Base-by-base conservation (phyloP, 2,329 filamentous ascomycete genomes). In the Aspergillus sp. region DNA sequence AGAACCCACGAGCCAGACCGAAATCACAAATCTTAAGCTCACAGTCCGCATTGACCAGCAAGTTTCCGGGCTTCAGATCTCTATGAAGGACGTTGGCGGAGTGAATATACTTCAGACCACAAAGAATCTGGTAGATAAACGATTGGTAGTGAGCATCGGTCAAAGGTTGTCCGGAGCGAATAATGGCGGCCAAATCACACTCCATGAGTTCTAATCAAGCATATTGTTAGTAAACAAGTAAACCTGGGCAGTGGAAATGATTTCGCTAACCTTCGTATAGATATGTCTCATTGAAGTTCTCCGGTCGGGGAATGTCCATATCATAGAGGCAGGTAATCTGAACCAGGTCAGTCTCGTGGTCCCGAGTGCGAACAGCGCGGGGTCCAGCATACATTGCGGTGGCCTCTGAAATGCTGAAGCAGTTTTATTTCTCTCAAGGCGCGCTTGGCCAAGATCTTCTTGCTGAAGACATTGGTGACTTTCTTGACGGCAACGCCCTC, bases 1-100 rank as follows among this genome's bases (percentile, higher is more conserved):
- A 97, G 81, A 99, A 98, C 57, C 95, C 95, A 82, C 95, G 87
- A 5, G 95, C 95, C 57, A 99, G 83, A 68, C 95, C 95, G 72
- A 99, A 99, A 79, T 99, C 95, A 78, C 91, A 96, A 76, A 99
- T 98, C 84, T 99, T 99, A 67, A 99, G 86, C 82, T 99, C 95
- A 76, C 95, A 99, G 78, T 99, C 95, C 78, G 95, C 95, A 72
- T 99, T 99, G 73, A 99, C 95, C 43, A 99, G 86, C 70, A 99
- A 78, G 75, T 99, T 99, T 57, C 95, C 95, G 36, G 95, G 95
- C 80, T 99, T 99, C 72, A 99, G 78, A 75, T 99, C 95, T 74
- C 95, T 89, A 76, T 99, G 95, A 64, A 99, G 83, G 52, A 99
- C 95, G 70, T 98, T 98, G 66, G 95, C 95, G 20, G 93, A 98